Percentiles rank a stretch among this genome's conserved stretches.
These are phyloP conservation scores for Exophiala xenobiotica DNA, from an alignment of 2,329 filamentous ascomycete genomes.

Conservation along the genomic window DNA sequence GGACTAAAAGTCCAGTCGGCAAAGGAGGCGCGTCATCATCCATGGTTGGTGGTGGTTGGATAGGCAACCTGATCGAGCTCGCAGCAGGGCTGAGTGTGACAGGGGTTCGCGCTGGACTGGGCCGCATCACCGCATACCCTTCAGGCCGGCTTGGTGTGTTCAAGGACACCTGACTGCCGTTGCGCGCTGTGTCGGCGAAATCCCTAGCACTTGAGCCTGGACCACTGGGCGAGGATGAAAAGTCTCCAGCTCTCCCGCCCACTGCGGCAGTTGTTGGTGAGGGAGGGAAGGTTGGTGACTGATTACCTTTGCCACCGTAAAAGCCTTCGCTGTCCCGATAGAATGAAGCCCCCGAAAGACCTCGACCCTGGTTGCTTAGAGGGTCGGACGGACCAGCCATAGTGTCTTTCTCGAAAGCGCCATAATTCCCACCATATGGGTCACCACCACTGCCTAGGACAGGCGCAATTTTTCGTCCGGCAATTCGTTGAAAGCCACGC, in stretches of 20 bases:
- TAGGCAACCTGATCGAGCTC: slow-evolving; percentile 32
- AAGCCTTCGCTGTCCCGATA: slow-evolving; percentile 34
- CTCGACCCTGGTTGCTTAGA: slow-evolving; percentile 23
- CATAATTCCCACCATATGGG: slow-evolving; percentile 41
- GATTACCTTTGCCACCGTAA: slow-evolving; percentile 26
- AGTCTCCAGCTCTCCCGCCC: slow-evolving; percentile 7
- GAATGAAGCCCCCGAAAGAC: slow-evolving; percentile 32
- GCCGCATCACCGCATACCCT: slow-evolving; percentile 40
- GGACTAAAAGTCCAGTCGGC: slow-evolving; percentile 33
- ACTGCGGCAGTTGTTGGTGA: slow-evolving; percentile 22
- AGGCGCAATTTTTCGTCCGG: slow-evolving; percentile 48
- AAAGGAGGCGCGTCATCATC: slow-evolving; percentile 30
- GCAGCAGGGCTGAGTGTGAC: slow-evolving; percentile 36
- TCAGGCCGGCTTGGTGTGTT: slow-evolving; percentile 31
- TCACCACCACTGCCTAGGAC: slow-evolving; percentile 49
- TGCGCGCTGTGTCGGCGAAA: slow-evolving; percentile 17
- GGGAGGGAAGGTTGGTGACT: slow-evolving; percentile 22
- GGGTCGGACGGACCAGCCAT: slow-evolving; percentile 17
- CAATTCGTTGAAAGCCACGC: slow-evolving; percentile 51
- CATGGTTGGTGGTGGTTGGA: slow-evolving; percentile 27
- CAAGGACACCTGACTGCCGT: slow-evolving; percentile 20
- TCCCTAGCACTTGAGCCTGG: slow-evolving; percentile 15
- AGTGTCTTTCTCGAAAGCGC: slow-evolving; percentile 31
- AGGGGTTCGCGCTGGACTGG: slow-evolving; percentile 45
- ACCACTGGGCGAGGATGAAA: neutral